Conservation (phyloP, 257 asterid genomes). For the Nemophila menziesii region DNA sequence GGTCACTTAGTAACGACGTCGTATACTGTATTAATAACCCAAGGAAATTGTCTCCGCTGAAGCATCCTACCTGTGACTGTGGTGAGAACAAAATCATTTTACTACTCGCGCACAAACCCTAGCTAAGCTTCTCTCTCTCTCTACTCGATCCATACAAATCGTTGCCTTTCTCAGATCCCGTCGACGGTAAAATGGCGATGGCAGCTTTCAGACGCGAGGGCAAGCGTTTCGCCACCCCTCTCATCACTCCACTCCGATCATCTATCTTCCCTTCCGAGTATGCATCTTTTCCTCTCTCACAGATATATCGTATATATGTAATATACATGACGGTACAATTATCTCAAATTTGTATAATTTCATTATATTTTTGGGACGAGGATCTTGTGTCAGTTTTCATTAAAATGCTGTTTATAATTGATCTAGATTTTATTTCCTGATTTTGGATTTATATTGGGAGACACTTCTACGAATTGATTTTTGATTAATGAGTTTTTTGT, state of each 20-base stretch:
- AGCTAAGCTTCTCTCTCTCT: neutral
- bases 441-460: too few species aligned
- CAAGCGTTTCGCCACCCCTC: conserved; percentile 68
- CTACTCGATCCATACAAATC: neutral
- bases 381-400: neutral
- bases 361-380: too few species aligned
- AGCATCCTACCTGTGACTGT: too few species aligned
- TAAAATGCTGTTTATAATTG: neutral
- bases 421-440: neutral
- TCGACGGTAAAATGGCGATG: conserved; percentile 57
- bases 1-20: too few species aligned
- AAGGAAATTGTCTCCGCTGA: too few species aligned
- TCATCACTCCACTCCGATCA: conserved; percentile 55
- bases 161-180: conserved; percentile 20
- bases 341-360: neutral
- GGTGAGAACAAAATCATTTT: too few species aligned
- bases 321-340: neutral
- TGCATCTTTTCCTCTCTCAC: conserved; percentile 2
- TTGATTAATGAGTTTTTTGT: too few species aligned
- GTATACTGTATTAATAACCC: too few species aligned
- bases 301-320: neutral
- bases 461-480: too few species aligned
- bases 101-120: neutral
- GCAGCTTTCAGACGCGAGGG: conserved; percentile 88
- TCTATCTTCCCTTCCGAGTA: conserved; percentile 54